phyloP scores from a whole-genome alignment of 495 filamentous ascomycete species.

The Penicillium turbatum region DNA sequence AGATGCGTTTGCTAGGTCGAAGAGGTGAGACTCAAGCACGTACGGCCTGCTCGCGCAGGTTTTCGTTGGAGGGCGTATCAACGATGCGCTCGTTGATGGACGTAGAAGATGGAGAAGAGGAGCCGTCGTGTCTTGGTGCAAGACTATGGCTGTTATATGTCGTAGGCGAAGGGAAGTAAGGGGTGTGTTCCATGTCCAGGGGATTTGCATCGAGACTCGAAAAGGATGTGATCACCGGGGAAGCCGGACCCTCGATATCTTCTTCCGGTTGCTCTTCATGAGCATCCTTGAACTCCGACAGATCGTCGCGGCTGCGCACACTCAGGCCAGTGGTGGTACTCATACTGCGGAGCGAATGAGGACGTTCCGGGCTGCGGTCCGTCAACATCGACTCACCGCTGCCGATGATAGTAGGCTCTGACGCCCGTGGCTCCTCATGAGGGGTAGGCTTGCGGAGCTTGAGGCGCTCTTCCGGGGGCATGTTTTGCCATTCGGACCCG shows the following conservation, averaged over 20 bases:
- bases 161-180: conserved; percentile 1
- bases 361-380: conserved; percentile 23
- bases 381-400: conserved; percentile 32
- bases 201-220: conserved; percentile 2
- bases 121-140: conserved; percentile 11
- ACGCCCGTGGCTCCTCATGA: conserved; percentile 41
- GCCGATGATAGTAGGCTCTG: conserved; percentile 34
- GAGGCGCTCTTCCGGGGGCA: conserved; percentile 73
- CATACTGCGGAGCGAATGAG: conserved; percentile 34
- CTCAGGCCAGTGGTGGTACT: conserved; percentile 40
- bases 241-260: not conserved
- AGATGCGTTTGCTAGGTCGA: not conserved
- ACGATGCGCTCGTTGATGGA: conserved; percentile 19
- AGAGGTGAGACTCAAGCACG: conserved; percentile 19
- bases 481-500: conserved; percentile 81
- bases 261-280: conserved; percentile 14
- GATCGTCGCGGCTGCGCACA: conserved; percentile 25
- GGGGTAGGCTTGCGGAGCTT: conserved; percentile 51
- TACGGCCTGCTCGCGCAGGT: conserved; percentile 30
- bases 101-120: conserved; percentile 17
- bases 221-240: not conserved
- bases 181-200: not conserved
- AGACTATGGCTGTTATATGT: conserved; percentile 14
- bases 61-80: conserved; percentile 25
- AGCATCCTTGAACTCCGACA: conserved; percentile 23